A percentile compares a stretch with the other conserved stretches of the same genome.
phyloP scores from a whole-genome alignment of 2,329 filamentous ascomycete species.

The Verticillium nonalfalfae region DNA sequence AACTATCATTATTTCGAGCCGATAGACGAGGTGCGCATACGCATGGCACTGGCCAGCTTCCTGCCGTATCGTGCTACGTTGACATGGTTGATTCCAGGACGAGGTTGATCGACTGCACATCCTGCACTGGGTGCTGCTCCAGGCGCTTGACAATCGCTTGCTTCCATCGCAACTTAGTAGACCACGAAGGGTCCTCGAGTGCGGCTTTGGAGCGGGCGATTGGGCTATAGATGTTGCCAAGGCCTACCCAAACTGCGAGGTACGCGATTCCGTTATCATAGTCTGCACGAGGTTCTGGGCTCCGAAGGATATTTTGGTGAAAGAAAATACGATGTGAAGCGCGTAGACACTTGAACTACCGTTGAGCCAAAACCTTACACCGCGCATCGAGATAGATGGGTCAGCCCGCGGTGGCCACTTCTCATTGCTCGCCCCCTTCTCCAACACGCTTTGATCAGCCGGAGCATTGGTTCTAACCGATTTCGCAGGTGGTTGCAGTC shows the following conservation, averaged over 20 bases:
- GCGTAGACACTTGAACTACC: neutral
- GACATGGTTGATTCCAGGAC: constrained; percentile 37
- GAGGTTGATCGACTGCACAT: constrained; percentile 60
- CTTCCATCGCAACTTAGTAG: constrained; percentile 62
- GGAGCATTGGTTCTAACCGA: constrained; percentile 5
- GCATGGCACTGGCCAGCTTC: neutral
- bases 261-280: constrained; percentile 20
- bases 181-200: constrained; percentile 59
- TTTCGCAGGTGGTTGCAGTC: constrained; percentile 58
- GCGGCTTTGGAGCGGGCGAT: constrained; percentile 63
- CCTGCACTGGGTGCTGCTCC: constrained; percentile 56
- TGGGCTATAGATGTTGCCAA: constrained; percentile 67
- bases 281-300: neutral
- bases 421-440: neutral
- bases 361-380: too few species aligned
- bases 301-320: neutral
- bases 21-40: constrained; percentile 57
- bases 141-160: constrained; percentile 59
- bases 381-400: neutral
- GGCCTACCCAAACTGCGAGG: constrained; percentile 58
- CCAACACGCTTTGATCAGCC: neutral
- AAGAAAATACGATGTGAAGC: constrained; percentile 10
- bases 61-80: constrained; percentile 8
- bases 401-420: neutral
- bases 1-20: constrained; percentile 62